Evolutionary conservation across 2,329 filamentous ascomycete genomes (phyloP), one percentile per base, ranked within the genome.

Genomic region (Alternaria ventricosa): DNA sequence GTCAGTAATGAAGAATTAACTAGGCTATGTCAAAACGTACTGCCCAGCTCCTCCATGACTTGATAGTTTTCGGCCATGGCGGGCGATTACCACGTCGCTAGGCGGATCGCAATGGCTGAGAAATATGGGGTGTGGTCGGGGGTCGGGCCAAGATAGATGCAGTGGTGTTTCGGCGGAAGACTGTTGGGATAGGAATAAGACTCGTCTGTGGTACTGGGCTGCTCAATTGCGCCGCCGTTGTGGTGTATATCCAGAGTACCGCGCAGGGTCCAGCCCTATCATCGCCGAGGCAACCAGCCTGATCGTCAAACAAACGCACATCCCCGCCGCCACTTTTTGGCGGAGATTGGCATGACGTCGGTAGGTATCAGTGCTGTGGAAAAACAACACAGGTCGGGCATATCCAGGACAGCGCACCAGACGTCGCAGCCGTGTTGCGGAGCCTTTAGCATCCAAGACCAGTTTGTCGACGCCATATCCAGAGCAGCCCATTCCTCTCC

Each of bases 41-140:
- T 94, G 76, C 95, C 95, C 75, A 98, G 87, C 85, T 98, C 96
- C 85, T 98, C 95, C 75, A 98, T 87, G 79, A 98, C 92, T 83
- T 97, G 92, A 82, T 97, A 99, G 78, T 92, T 91, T 76, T 90
- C 90, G 74, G 94, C 92, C 85, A 96, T 90, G 70, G 84, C 86
- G 66, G 69, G 63, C 64, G 63, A 62, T 50, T 59, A 55, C 65
- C 53, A 53, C 63, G 61, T 62, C 69, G 61, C 66, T 61, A 58
- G 64, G 66, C 61, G 68, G 68, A 68, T 66, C 60, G 63, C 53
- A 51, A 55, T 56, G 63, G 72, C 69, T 68, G 65, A 64, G 64
- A 30, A 50, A 49, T 44, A 54, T 54, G 64, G 54, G 61, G 61
- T 59, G 57, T 60, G 55, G 55, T 50, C 55, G 55, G 57, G 57